A percentile compares a stretch with the other conserved stretches of the same genome.
These are phyloP conservation scores for Purshia tridentata DNA, from an alignment of 306 rosid genomes.

Conservation along the genomic window DNA sequence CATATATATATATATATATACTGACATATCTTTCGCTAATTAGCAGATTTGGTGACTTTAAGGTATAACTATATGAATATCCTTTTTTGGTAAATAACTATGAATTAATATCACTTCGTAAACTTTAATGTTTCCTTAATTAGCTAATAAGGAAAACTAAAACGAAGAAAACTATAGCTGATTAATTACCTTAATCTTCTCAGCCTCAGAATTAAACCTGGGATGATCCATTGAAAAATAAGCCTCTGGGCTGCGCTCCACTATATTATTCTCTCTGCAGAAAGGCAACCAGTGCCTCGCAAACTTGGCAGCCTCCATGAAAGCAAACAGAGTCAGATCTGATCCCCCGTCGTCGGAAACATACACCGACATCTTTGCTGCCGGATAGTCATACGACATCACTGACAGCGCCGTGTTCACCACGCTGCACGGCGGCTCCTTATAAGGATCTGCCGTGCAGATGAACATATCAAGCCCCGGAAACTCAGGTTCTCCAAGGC, in stretches of 20 bases:
- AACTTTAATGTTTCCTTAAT: too few relatives aligned
- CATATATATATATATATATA: too few relatives aligned
- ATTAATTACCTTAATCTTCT: slow-evolving; percentile 36
- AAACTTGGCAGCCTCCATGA: slow-evolving; percentile 50
- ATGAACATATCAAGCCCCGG: slow-evolving; percentile 47
- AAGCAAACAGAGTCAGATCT: slow-evolving; percentile 44
- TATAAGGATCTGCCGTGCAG: slow-evolving; percentile 51
- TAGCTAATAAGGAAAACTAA: too few relatives aligned
- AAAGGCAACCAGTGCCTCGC: slow-evolving; percentile 47
- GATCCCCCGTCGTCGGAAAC: slow-evolving; percentile 62
- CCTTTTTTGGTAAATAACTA: too few relatives aligned
- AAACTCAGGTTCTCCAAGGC: slow-evolving; percentile 9
- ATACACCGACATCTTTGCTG: slow-evolving; percentile 40
- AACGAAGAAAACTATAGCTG: too few relatives aligned
- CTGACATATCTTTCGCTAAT: too few relatives aligned
- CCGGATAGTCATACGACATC: slow-evolving; percentile 46
- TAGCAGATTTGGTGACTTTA: too few relatives aligned
- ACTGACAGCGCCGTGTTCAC: slow-evolving; percentile 45
- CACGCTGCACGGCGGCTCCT: slow-evolving; percentile 48
- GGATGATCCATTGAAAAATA: slow-evolving; percentile 20
- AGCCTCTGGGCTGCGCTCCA: slow-evolving; percentile 32
- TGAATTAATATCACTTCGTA: too few relatives aligned
- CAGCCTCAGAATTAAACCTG: slow-evolving; percentile 3
- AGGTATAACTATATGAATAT: too few relatives aligned
- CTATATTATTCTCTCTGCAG: slow-evolving; percentile 31